Evolutionary conservation across 129 eudicot genomes (phyloP).

Genomic region (Arctium minus): DNA sequence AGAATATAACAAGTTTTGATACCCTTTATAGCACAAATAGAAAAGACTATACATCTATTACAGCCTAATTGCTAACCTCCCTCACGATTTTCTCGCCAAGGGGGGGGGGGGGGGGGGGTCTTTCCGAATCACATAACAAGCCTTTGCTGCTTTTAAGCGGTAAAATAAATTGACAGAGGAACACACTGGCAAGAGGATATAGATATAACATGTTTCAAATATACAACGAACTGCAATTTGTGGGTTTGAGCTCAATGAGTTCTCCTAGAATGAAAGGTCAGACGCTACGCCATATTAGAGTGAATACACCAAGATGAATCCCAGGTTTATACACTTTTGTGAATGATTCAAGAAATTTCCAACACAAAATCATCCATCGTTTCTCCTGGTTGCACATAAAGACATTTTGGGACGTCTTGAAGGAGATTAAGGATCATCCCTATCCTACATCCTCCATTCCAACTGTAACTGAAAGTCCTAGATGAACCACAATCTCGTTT

Average conservation of each 20-base stretch:
- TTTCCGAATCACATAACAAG: neutral
- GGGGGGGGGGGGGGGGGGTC: neutral
- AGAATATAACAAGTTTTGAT: neutral
- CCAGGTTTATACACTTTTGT: neutral
- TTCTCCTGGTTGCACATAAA: too few relatives aligned
- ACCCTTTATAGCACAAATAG: neutral
- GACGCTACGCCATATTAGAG: neutral
- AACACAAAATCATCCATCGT: neutral
- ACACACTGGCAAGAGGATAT: neutral
- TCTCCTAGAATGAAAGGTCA: neutral
- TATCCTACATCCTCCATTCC: neutral
- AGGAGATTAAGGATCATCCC: neutral
- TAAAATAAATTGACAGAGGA: neutral
- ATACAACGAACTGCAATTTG: neutral
- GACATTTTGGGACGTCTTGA: too few relatives aligned
- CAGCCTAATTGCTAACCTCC: neutral
- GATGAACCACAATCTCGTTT: neutral
- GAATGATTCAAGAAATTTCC: neutral
- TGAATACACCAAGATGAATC: neutral
- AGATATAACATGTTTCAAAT: neutral
- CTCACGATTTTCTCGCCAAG: neutral
- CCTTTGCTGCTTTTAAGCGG: neutral
- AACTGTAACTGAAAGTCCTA: neutral
- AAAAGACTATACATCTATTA: neutral
- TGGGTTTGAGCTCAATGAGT: neutral